Base-by-base conservation (phyloP, 2,329 filamentous ascomycete genomes). In the Claviceps humidiphila region DNA sequence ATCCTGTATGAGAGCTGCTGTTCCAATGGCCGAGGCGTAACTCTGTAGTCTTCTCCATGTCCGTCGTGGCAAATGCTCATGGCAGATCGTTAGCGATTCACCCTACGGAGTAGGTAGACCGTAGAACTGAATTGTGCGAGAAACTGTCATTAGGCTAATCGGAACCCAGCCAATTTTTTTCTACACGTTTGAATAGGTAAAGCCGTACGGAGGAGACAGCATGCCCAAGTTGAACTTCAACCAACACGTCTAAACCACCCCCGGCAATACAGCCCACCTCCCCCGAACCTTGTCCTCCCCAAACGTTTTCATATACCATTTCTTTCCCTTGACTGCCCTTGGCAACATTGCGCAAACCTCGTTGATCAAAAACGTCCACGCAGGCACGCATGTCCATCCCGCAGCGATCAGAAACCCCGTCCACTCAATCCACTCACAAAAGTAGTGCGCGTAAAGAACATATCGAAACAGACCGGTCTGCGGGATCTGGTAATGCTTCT, bases 371-470 rank as follows among this genome's bases (percentile, higher is more conserved):
- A 97, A 97, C 49, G 78, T 78, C 61, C 89, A 74, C 24, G 89
- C 91, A 0, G 93, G 91, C 47, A 80, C 71, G 63, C 84, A 88
- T 4, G 71, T 68, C 70, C 74, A 78, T 1, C 82, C 82, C 53
- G 83, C 78, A 59, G 86, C 78, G 66, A 95, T 78, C 74, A 84
- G 89, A 66, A 89, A 98, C 0, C 93, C 93, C 3, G 78, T 67
- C 93, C 93, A 98, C 74, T 98, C 93, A 51, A 95, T 66, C 93
- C 93, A 98, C 71, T 98, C 93, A 64, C 84, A 86, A n/a, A 95
- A 74, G 67, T 96, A 98, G 66, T 98, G 93, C 58, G 93, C 89
- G 67, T 85, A 95, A 54, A 97, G 75, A 63, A 95, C 79, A 61
- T 82, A 84, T 58, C 77, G 75, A 69, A 97, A 98, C 49, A 95